A percentile compares a stretch with the other conserved stretches of the same genome.
Conservation (phyloP, 2,329 filamentous ascomycete species). For the Colletotrichum euphorbiae region DNA sequence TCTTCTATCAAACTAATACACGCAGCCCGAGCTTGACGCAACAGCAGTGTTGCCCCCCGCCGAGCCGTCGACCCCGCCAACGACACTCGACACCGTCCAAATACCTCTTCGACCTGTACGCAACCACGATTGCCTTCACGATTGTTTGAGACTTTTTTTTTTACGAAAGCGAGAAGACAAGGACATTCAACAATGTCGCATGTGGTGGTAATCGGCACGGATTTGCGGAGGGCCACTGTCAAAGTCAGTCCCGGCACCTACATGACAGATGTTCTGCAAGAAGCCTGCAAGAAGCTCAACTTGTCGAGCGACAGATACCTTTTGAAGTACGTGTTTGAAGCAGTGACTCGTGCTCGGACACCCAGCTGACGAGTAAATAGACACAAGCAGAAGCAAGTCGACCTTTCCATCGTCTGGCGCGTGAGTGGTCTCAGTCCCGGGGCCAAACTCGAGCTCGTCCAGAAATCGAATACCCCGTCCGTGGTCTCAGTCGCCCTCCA, state of each 20-base stretch:
- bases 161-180: not conserved
- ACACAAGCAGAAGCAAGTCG: slow-evolving; percentile 85
- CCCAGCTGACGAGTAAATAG: slow-evolving; percentile 55
- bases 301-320: slow-evolving; percentile 79
- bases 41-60: slow-evolving; percentile 26
- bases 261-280: slow-evolving; percentile 84
- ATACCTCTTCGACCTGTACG: not conserved
- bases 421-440: slow-evolving; percentile 85
- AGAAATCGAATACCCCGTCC: slow-evolving; percentile 85
- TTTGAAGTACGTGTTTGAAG: slow-evolving; percentile 72
- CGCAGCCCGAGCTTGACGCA: slow-evolving; percentile 19
- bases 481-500: slow-evolving; percentile 91
- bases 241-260: slow-evolving; percentile 87
- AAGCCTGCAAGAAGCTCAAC: slow-evolving; percentile 87
- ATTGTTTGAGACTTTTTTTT: too few species aligned
- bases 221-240: slow-evolving; percentile 80
- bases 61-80: slow-evolving; percentile 34
- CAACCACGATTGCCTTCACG: not conserved
- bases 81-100: not conserved
- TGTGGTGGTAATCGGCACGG: slow-evolving; percentile 87
- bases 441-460: slow-evolving; percentile 92
- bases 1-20: slow-evolving; percentile 26
- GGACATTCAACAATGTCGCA: slow-evolving; percentile 75
- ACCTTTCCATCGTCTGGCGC: slow-evolving; percentile 86
- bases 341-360: not conserved